These are phyloP conservation scores for Xylaria bambusicola DNA, from an alignment of 495 filamentous ascomycete genomes.

Conservation along the genomic window DNA sequence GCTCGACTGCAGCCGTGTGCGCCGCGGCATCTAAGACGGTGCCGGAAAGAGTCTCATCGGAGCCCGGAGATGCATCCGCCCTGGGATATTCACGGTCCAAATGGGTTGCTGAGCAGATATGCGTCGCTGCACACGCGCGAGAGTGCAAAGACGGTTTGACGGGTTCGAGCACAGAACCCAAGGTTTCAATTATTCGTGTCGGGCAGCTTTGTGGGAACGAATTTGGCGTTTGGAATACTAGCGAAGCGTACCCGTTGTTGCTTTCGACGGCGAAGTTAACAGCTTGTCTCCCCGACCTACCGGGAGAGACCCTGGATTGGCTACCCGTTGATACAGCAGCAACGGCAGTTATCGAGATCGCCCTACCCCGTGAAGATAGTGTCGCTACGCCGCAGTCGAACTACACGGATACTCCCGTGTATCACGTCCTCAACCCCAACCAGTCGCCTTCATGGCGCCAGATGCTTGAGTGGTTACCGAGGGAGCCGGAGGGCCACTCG, in stretches of 20 bases:
- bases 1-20: constrained; percentile 49
- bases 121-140: constrained; percentile 38
- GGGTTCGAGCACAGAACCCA: constrained; percentile 28
- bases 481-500: constrained; percentile 16
- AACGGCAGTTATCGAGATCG: constrained; percentile 44
- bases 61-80: constrained; percentile 51
- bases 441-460: constrained; percentile 43
- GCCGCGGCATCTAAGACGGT: constrained; percentile 35
- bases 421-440: constrained; percentile 53
- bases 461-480: constrained; percentile 46
- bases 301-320: constrained; percentile 50
- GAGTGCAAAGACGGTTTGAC: background rate
- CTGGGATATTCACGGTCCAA: constrained; percentile 63
- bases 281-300: constrained; percentile 54
- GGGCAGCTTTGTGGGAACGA: constrained; percentile 61
- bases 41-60: constrained; percentile 49
- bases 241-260: constrained; percentile 58
- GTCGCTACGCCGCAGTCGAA: background rate
- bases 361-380: constrained; percentile 8
- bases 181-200: constrained; percentile 55
- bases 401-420: constrained; percentile 33
- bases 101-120: constrained; percentile 55
- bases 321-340: constrained; percentile 61
- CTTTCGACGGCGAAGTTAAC: constrained; percentile 52
- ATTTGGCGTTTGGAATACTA: constrained; percentile 58